Percentiles rank a stretch among this genome's conserved stretches.
Conservation (phyloP, 2,329 filamentous ascomycete genomes). For the Hypoxylon sp. region DNA sequence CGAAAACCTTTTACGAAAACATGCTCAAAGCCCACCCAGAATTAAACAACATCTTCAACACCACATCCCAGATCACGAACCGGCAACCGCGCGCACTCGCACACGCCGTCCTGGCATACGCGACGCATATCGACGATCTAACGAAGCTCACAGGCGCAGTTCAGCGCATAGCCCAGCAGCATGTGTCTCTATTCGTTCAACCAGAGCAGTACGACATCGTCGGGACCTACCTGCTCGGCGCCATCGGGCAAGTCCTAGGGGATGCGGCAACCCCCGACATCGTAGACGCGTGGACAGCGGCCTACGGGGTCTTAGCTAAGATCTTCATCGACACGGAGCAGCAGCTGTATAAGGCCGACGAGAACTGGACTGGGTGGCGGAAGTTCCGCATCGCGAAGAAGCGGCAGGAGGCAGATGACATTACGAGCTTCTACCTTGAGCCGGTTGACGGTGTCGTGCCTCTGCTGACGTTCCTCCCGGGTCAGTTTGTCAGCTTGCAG, state of each 20-base stretch:
- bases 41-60: slow-evolving; percentile 1
- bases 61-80: background rate
- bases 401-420: background rate
- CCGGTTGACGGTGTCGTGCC: background rate
- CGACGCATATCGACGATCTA: background rate
- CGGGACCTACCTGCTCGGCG: background rate
- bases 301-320: background rate
- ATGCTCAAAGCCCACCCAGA: background rate
- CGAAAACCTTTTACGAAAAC: background rate
- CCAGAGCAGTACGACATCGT: background rate
- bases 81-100: background rate
- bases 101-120: background rate
- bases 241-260: background rate
- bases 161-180: background rate
- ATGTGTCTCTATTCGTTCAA: background rate
- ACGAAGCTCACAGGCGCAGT: background rate
- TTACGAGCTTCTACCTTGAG: slow-evolving; percentile 3
- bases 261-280: background rate
- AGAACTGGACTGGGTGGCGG: background rate
- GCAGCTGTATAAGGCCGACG: background rate
- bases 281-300: background rate
- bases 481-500: background rate
- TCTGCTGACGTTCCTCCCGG: background rate
- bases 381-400: background rate
- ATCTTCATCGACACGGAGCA: background rate